These are phyloP conservation scores for Colletotrichum australisinense DNA, from an alignment of 2,329 filamentous ascomycete species.

Conservation along the genomic window DNA sequence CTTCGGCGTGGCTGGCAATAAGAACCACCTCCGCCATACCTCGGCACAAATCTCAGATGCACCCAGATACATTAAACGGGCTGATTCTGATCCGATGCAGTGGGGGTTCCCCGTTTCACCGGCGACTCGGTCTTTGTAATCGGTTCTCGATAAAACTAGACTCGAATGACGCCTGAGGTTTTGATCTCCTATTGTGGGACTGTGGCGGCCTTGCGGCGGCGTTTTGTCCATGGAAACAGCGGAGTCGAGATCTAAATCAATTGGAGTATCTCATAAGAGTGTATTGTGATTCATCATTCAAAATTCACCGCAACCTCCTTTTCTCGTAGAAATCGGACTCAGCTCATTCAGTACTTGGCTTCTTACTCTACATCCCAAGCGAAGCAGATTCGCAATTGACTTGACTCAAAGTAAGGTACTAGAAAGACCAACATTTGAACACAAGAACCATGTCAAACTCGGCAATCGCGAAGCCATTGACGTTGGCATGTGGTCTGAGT, in stretches of 20 bases:
- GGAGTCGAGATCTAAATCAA: neutral
- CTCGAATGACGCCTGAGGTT: neutral
- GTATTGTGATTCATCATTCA: neutral
- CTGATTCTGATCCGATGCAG: neutral
- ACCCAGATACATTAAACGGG: neutral
- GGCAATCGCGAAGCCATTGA: conserved; percentile 48
- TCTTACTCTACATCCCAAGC: neutral
- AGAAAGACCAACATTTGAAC: neutral
- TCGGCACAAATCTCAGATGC: conserved; percentile 1
- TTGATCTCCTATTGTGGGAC: conserved; percentile 9
- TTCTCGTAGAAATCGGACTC: too few relatives aligned
- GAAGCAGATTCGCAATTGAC: neutral
- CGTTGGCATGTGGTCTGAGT: conserved; percentile 64
- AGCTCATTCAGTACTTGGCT: neutral
- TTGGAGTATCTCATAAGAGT: neutral
- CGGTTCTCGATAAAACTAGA: neutral
- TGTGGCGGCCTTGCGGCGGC: neutral
- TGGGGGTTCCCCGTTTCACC: neutral
- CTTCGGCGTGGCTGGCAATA: neutral
- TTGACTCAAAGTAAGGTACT: neutral
- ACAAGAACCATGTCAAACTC: conserved; percentile 11
- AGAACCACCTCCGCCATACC: neutral
- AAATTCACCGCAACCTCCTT: neutral
- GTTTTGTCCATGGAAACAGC: neutral
- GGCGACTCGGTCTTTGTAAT: conserved; percentile 13